Conservation (phyloP, 2,329 filamentous ascomycete genomes). For the Arthrobotrys entomopaga region DNA sequence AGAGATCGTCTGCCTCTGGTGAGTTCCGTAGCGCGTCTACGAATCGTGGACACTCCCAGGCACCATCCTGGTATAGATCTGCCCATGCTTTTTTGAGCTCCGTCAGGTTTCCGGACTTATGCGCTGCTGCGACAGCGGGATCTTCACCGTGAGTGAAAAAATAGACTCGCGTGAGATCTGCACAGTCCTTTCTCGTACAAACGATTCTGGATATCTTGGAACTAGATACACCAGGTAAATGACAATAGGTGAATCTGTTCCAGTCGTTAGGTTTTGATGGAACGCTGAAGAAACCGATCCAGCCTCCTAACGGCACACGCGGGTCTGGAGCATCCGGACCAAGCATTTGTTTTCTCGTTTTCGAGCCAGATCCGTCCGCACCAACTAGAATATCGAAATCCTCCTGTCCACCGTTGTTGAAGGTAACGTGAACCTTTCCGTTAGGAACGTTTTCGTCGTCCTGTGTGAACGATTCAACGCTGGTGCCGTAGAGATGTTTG, state of each 20-base stretch:
- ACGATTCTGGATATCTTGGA: constrained; percentile 1
- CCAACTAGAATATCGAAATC: constrained; percentile 67
- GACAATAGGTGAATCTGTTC: constrained; percentile 22
- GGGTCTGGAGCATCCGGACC: constrained; percentile 12
- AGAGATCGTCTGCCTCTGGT: constrained; percentile 20
- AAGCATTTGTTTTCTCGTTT: constrained; percentile 57
- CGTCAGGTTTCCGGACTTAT: constrained; percentile 16
- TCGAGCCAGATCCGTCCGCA: constrained; percentile 65
- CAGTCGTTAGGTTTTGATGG: constrained; percentile 7
- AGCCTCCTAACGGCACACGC: constrained; percentile 3
- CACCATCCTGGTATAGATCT: not conserved
- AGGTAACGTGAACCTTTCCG: constrained; percentile 42
- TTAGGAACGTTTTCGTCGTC: constrained; percentile 54
- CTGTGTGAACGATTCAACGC: constrained; percentile 57
- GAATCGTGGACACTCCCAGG: constrained; percentile 18
- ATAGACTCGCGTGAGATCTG: constrained; percentile 20
- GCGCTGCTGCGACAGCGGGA: constrained; percentile 4
- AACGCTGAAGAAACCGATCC: constrained; percentile 26
- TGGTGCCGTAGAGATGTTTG: constrained; percentile 1
- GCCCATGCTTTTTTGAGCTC: constrained; percentile 17
- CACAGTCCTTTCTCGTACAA: constrained; percentile 24
- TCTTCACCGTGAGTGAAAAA: constrained; percentile 7
- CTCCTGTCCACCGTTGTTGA: constrained; percentile 18
- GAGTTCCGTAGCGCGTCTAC: not conserved
- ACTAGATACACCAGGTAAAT: constrained; percentile 18